These are phyloP conservation scores for Tuber indicum DNA, from an alignment of 495 filamentous ascomycete species.

Conservation along the genomic window DNA sequence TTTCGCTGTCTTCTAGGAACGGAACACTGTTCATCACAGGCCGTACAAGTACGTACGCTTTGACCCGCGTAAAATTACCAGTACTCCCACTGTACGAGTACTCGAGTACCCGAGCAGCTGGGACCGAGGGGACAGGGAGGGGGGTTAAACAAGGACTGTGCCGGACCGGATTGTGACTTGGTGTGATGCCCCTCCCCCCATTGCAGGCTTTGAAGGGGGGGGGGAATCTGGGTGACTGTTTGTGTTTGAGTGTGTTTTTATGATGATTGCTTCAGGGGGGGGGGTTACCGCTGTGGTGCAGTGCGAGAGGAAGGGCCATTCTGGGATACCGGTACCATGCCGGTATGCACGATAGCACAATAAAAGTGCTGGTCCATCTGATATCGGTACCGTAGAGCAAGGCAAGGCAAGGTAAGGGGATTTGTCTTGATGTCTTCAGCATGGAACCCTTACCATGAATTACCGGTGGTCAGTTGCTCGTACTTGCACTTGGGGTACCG, in stretches of 20 bases:
- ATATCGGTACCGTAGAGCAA: neutral
- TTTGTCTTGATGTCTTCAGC: neutral
- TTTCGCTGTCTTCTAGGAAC: neutral
- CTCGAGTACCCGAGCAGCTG: neutral
- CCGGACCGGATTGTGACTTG: neutral
- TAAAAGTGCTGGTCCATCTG: neutral
- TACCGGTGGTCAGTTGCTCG: neutral
- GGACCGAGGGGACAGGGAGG: neutral
- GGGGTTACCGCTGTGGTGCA: neutral
- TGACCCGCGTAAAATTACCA: neutral
- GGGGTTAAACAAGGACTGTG: neutral
- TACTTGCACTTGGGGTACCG: neutral
- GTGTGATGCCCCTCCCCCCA: neutral
- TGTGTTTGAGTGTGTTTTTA: neutral
- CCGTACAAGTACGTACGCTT: neutral
- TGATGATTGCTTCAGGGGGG: neutral
- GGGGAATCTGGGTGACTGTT: neutral
- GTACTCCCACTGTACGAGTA: too few species aligned
- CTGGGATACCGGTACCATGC: neutral
- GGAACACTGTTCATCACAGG: neutral
- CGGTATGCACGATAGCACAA: neutral
- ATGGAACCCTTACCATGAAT: neutral
- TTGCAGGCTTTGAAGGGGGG: neutral
- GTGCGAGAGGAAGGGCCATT: neutral
- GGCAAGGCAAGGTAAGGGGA: neutral